A percentile compares a stretch with the other conserved stretches of the same genome.
Evolutionary conservation across 225 moss, liverwort and hornwort genomes (phyloP).

Genomic region (Physcomitrellopsis africana): DNA sequence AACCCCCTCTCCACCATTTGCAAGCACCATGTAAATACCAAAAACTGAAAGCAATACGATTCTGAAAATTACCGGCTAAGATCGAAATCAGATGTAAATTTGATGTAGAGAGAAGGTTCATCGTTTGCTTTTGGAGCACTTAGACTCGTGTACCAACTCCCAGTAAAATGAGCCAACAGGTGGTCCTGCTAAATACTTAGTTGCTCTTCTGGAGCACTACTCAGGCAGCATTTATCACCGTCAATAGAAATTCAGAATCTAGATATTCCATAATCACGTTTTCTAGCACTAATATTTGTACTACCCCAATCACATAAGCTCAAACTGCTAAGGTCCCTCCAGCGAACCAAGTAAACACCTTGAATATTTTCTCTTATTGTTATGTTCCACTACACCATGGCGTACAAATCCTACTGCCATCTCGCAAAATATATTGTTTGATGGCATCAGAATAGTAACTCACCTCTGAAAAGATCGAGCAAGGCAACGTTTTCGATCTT

Average conservation of each 20-base stretch:
- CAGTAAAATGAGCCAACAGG: neutral
- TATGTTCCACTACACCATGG: neutral
- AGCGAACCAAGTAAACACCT: neutral
- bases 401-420: neutral
- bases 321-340: neutral
- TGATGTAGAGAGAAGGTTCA: neutral
- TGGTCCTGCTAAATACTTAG: neutral
- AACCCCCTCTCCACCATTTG: slow-evolving; percentile 28
- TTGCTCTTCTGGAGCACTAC: neutral
- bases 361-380: neutral
- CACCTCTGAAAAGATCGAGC: slow-evolving; percentile 53
- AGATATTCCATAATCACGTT: slow-evolving; percentile 1
- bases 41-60: slow-evolving; percentile 22
- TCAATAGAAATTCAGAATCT: neutral
- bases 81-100: neutral
- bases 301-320: slow-evolving; percentile 10
- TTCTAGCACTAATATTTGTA: neutral
- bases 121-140: neutral
- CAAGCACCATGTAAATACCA: slow-evolving; percentile 28
- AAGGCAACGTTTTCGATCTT: slow-evolving; percentile 67
- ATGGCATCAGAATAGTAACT: slow-evolving; percentile 20
- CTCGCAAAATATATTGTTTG: slow-evolving; percentile 20
- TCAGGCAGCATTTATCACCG: neutral
- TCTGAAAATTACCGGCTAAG: neutral
- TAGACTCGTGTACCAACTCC: slow-evolving; percentile 6